Evolutionary conservation across 2,329 filamentous ascomycete genomes (phyloP).

Genomic region (Colletotrichum incanum): DNA sequence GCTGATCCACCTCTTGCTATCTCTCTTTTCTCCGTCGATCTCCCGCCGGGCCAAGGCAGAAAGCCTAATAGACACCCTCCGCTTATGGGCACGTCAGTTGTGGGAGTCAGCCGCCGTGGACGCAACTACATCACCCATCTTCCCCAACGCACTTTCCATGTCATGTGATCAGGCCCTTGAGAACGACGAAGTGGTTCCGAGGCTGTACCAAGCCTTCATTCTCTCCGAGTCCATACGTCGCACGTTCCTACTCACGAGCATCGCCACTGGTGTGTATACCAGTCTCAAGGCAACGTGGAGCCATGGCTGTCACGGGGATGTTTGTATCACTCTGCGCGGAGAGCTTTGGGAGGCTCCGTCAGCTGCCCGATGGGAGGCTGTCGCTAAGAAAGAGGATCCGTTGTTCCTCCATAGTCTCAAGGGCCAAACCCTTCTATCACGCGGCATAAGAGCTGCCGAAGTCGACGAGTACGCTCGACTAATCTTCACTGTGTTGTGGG

Average conservation of each 20-base stretch:
- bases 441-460: conserved; percentile 27
- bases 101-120: conserved; percentile 27
- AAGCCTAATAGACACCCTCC: conserved; percentile 22
- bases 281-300: conserved; percentile 30
- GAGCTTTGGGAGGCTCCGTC: conserved; percentile 34
- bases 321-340: conserved; percentile 29
- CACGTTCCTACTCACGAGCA: conserved; percentile 32
- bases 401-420: conserved; percentile 30
- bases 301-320: conserved; percentile 22
- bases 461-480: conserved; percentile 40
- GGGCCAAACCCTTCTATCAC: conserved; percentile 19
- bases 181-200: conserved; percentile 6
- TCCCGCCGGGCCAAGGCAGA: conserved; percentile 35
- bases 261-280: conserved; percentile 34
- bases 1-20: conserved; percentile 35
- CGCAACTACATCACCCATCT: conserved; percentile 7
- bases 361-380: conserved; percentile 30
- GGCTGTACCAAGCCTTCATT: conserved; percentile 31
- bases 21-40: conserved; percentile 28
- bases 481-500: conserved; percentile 36
- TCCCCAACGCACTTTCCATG: conserved; percentile 1
- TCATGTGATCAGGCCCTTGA: not conserved
- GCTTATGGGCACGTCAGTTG: conserved; percentile 27
- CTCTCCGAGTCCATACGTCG: conserved; percentile 39
- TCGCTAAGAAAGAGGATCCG: conserved; percentile 22